These are phyloP conservation scores for slime mould (Dictyostelium discoideum) DNA, from an alignment of 78 protist species.

Conservation along the genomic window dicty_2.7 NC_007089.4:1560501-1561000, in stretches of 20 bases:
- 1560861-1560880: not conserved
- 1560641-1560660: not conserved
- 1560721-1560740: not conserved
- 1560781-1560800: not conserved
- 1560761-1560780: not conserved
- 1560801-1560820: not conserved
- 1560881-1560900: not conserved
- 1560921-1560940: not conserved
- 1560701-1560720: not conserved
- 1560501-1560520: not conserved
- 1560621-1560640: not conserved
- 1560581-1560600: not conserved
- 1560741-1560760: not conserved
- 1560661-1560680: not conserved
- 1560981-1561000: too few species aligned
- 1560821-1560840: not conserved
- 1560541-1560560: not conserved
- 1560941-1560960: not conserved
- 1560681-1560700: not conserved
- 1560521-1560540: not conserved
- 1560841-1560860: not conserved
- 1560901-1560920: not conserved
- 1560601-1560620: not conserved
- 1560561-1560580: not conserved
- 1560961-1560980: not conserved